Evolutionary conservation across 139 green algal genomes (phyloP), one percentile per base, ranked within the genome.

Genomic region (Chlamydomonas sphaeroides): DNA sequence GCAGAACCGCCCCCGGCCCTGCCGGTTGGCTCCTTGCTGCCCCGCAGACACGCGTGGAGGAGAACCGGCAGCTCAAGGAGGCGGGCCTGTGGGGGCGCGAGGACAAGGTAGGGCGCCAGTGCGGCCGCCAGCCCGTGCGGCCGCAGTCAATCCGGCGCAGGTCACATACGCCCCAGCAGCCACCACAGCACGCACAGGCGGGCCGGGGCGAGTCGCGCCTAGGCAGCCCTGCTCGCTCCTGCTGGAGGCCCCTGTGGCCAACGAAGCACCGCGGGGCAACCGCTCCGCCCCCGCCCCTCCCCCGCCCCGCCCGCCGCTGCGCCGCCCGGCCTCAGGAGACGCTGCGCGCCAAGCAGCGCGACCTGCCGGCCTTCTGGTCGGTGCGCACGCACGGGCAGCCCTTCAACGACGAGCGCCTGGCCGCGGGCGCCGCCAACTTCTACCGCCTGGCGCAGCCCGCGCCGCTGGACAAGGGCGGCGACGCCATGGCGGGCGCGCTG

Each of bases 291-390:
- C 17, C 53, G 5, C 5, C 17, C 23, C 23, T 75, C 23, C 42
- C 39, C 65, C 65, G 38, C 32, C 2, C 6, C 35, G 38, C 6
- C 33, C 38, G 41, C 18, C 8, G 4, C 3, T 53, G 33, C 3
- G 38, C 7, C 8, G 56, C 65, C 25, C n/a, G 25, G 10, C 48
- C 49, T 30, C 45, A 80, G 56, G 35, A 38, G 2, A 15, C 26
- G 28, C 10, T 83, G 26, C 59, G 59, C 36, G 76, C 84, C 26
- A 38, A 63, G 25, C 87, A 91, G 72, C 84, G 49, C 21, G 86
- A 91, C 41, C 61, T 93, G 70, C 90, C 88, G 1, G 76, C 88
- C 20, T 92, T 89, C 74, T 93, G 90, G 90, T 91, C 85, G 1
- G 33, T 91, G 20, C 63, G 87, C 28, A 66, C 57, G 65, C 77